phyloP scores from a whole-genome alignment of 78 protist genomes.

The Paulinella micropora region DNA sequence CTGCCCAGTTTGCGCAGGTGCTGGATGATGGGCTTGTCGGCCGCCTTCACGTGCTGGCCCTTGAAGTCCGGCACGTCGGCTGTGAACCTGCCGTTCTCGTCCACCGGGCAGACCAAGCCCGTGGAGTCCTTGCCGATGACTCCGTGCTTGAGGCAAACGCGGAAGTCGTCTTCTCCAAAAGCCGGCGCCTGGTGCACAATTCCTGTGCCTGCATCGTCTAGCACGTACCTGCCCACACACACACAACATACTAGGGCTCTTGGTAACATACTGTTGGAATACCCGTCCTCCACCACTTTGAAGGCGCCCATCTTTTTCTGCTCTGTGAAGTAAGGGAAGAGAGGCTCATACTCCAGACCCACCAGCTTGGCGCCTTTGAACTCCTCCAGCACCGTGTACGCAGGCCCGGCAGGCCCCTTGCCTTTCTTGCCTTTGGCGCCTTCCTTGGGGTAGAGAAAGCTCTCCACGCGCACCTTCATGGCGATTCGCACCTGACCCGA shows the following conservation, averaged over 20 bases:
- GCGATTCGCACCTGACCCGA: too few species aligned
- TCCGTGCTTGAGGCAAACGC: constrained; percentile 67
- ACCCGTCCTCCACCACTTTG: not conserved
- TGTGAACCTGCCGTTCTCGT: constrained; percentile 85
- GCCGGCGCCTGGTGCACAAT: constrained; percentile 97
- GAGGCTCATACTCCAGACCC: constrained; percentile 72
- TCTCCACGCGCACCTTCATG: too few species aligned
- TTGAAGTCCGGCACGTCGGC: constrained; percentile 66
- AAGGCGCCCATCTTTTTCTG: not conserved
- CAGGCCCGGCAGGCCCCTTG: constrained; percentile 73
- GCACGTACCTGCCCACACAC: constrained; percentile 53
- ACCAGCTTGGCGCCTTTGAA: not conserved
- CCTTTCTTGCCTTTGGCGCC: too few species aligned
- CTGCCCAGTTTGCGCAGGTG: constrained; percentile 45
- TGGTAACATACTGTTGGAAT: too few species aligned
- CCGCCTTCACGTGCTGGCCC: constrained; percentile 80
- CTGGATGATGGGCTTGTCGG: constrained; percentile 60
- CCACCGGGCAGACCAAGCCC: constrained; percentile 80
- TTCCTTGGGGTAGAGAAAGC: too few species aligned
- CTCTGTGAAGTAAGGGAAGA: constrained; percentile 71
- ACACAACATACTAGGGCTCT: constrained; percentile 15
- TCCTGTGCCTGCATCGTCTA: constrained; percentile 81
- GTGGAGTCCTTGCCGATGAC: constrained; percentile 37
- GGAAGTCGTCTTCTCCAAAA: constrained; percentile 99
- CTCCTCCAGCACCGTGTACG: too few species aligned